These are phyloP conservation scores for Debaryomyces castellii DNA, from an alignment of 805 yeast genomes.

Conservation along the genomic window DNA sequence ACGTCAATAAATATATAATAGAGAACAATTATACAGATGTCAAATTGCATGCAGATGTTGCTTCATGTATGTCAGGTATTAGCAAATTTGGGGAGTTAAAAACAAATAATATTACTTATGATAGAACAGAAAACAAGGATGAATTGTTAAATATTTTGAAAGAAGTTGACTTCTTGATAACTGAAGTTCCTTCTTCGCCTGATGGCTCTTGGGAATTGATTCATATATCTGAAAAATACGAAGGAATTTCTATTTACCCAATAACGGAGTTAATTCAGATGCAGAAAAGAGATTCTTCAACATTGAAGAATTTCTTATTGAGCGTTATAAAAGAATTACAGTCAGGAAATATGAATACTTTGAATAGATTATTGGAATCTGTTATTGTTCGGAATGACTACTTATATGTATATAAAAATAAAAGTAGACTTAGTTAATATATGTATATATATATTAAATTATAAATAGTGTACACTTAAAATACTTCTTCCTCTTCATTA, in stretches of 20 bases:
- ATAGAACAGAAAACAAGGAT: slow-evolving; percentile 64
- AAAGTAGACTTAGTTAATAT: too few species aligned
- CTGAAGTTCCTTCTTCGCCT: slow-evolving; percentile 14
- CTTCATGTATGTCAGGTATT: slow-evolving; percentile 86
- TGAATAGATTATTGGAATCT: slow-evolving; percentile 15
- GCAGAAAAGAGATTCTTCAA: slow-evolving; percentile 5
- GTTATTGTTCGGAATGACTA: slow-evolving; percentile 20
- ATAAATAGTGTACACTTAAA: background rate
- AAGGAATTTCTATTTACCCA: slow-evolving; percentile 17
- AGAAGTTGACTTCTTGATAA: slow-evolving; percentile 27
- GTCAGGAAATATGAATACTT: slow-evolving; percentile 5
- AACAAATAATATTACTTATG: slow-evolving; percentile 46
- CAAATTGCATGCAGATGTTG: slow-evolving; percentile 64
- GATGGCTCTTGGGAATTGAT: slow-evolving; percentile 21
- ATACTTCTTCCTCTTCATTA: background rate
- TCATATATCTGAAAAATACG: slow-evolving; percentile 19
- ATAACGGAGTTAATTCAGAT: slow-evolving; percentile 9
- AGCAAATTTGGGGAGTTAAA: slow-evolving; percentile 70
- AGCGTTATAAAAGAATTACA: slow-evolving; percentile 11
- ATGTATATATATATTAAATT: too few species aligned
- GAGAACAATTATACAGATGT: slow-evolving; percentile 15
- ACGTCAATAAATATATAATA: slow-evolving; percentile 47
- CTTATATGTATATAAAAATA: slow-evolving; percentile 27
- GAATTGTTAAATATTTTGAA: slow-evolving; percentile 33
- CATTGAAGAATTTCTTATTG: slow-evolving; percentile 4